Evolutionary conservation across 306 rosid species (phyloP).

Genomic region (Sophora flavescens): DNA sequence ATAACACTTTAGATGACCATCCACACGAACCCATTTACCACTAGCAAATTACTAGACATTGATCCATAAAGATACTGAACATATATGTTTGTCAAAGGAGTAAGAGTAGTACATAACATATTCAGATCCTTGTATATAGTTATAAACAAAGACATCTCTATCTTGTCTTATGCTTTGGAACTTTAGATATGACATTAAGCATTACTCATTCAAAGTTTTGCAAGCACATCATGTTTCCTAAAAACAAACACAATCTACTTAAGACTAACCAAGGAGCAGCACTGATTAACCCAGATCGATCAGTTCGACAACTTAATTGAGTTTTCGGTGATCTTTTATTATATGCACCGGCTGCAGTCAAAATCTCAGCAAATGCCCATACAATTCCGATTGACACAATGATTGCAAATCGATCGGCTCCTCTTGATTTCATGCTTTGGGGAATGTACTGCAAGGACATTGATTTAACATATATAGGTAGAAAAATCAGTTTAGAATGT

Average conservation of each 20-base stretch:
- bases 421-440: constrained; percentile 52
- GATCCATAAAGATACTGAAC: background rate
- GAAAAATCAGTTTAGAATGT: constrained; percentile 26
- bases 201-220: background rate
- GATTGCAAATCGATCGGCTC: constrained; percentile 67
- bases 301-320: constrained; percentile 90
- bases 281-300: constrained; percentile 84
- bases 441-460: constrained; percentile 77
- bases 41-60: background rate
- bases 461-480: constrained; percentile 37
- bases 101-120: constrained; percentile 3
- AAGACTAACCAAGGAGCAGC: constrained; percentile 83
- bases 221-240: constrained; percentile 7
- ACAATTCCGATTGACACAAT: constrained; percentile 66
- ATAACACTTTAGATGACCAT: constrained; percentile 10
- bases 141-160: background rate
- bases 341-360: constrained; percentile 90
- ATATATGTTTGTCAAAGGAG: background rate
- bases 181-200: background rate
- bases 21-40: constrained; percentile 11
- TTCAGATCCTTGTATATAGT: background rate
- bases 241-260: constrained; percentile 3
- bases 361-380: constrained; percentile 84
- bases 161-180: constrained; percentile 18
- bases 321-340: constrained; percentile 64